phyloP scores from a whole-genome alignment of 2,329 filamentous ascomycete species.

The Penicillium brevicompactum region DNA sequence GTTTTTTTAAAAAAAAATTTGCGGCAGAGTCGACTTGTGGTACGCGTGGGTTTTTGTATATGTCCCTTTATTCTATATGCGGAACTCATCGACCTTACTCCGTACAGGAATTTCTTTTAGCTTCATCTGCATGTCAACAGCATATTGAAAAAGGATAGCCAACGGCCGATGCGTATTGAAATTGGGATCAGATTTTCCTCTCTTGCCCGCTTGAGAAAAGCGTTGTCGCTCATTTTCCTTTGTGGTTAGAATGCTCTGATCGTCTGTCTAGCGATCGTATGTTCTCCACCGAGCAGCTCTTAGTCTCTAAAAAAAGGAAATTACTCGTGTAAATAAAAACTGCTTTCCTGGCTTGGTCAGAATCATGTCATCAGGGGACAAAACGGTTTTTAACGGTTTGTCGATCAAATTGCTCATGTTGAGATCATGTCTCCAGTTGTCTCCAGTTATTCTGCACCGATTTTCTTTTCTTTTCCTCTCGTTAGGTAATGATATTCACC shows the following conservation, averaged over 20 bases:
- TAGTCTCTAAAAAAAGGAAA: slow-evolving; percentile 9
- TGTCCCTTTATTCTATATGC: no score
- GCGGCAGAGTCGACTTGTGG: neutral
- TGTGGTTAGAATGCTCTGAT: slow-evolving; percentile 30
- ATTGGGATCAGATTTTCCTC: slow-evolving; percentile 33
- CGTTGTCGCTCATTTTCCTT: slow-evolving; percentile 26
- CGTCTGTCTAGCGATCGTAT: slow-evolving; percentile 28
- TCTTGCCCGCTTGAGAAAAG: slow-evolving; percentile 30
- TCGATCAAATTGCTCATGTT: slow-evolving; percentile 1
- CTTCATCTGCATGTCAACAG: neutral
- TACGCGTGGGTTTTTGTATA: neutral
- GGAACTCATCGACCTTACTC: neutral
- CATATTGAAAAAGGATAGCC: neutral
- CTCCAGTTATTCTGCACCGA: neutral
- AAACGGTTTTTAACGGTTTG: slow-evolving; percentile 24
- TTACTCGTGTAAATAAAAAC: neutral
- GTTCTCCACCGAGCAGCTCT: slow-evolving; percentile 13
- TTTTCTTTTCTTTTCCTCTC: neutral
- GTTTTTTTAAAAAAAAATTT: neutral
- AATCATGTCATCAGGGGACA: slow-evolving; percentile 15
- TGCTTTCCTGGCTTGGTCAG: slow-evolving; percentile 14
- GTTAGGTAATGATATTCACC: slow-evolving; percentile 1
- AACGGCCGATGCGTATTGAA: slow-evolving; percentile 12
- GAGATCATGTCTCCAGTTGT: slow-evolving; percentile 12
- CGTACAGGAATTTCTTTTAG: neutral